A percentile compares a stretch with the other conserved stretches of the same genome.
Evolutionary conservation across 208 protist species (phyloP).

Genomic region (Endotrypanum monterogeii): DNA sequence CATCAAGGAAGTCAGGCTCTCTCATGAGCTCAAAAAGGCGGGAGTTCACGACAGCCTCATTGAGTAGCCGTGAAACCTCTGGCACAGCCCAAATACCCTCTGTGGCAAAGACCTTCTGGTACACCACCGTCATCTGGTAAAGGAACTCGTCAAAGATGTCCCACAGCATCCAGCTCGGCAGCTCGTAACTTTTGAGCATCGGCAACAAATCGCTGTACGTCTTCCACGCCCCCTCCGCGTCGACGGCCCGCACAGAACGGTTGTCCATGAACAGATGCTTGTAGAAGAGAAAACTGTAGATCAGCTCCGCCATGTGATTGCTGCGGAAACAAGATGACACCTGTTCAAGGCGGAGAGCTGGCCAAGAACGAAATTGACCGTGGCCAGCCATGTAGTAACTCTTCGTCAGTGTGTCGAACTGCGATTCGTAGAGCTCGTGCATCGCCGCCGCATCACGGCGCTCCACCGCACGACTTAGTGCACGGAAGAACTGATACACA

Average conservation of each 20-base stretch:
- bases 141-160: conserved; percentile 92
- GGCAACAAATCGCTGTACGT: conserved; percentile 72
- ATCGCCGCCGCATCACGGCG: conserved; percentile 61
- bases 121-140: conserved; percentile 89
- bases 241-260: conserved; percentile 44
- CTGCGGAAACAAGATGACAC: conserved; percentile 62
- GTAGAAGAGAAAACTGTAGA: conserved; percentile 88
- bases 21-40: conserved; percentile 54
- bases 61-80: conserved; percentile 61
- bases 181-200: conserved; percentile 53
- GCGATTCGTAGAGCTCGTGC: conserved; percentile 79
- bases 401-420: conserved; percentile 77
- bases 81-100: conserved; percentile 68
- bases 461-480: conserved; percentile 78
- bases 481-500: conserved; percentile 74
- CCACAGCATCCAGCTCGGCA: conserved; percentile 89
- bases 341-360: conserved; percentile 56
- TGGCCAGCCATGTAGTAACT: conserved; percentile 71
- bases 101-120: conserved; percentile 78
- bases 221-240: conserved; percentile 71
- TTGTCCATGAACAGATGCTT: conserved; percentile 87
- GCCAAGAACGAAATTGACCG: conserved; percentile 78
- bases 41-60: conserved; percentile 62
- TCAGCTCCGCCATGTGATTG: conserved; percentile 62
- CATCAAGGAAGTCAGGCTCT: conserved; percentile 46